Conservation (phyloP, 1,284 basidiomycete genomes). For the Wallemia mellicola region DNA sequence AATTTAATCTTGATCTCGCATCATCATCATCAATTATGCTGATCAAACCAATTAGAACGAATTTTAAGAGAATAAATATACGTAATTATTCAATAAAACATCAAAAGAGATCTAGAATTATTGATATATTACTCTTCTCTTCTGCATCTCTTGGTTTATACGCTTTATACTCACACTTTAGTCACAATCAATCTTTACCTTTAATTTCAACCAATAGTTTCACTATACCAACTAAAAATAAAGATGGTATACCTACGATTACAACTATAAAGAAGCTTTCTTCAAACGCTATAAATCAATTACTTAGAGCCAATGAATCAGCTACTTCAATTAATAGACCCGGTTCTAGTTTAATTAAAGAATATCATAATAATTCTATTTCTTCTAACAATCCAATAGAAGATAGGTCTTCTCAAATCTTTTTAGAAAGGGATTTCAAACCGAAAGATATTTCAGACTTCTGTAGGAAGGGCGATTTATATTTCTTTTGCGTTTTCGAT, state of each 20-base stretch:
- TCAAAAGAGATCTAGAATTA: neutral
- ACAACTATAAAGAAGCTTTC: neutral
- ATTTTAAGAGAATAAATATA: too few species aligned
- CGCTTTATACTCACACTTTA: neutral
- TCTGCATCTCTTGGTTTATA: neutral
- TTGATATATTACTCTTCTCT: neutral
- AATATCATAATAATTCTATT: slow-evolving; percentile 40
- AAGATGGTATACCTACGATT: neutral
- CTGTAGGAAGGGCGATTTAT: slow-evolving; percentile 1
- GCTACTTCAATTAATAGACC: neutral
- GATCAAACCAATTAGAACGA: too few species aligned
- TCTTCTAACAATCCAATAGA: slow-evolving; percentile 70
- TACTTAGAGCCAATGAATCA: neutral
- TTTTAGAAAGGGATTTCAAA: slow-evolving; percentile 24
- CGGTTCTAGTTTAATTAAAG: neutral
- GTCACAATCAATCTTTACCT: neutral
- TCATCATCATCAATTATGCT: too few species aligned
- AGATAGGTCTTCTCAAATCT: slow-evolving; percentile 43
- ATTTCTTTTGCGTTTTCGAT: slow-evolving; percentile 4
- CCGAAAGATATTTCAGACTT: slow-evolving; percentile 4
- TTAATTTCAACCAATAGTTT: neutral
- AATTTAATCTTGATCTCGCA: too few species aligned
- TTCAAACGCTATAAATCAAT: too few species aligned
- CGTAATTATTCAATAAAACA: neutral
- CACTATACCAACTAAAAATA: neutral